These are phyloP conservation scores for Microbotryum silenes-acaulis DNA, from an alignment of 1,284 basidiomycete species.

Conservation along the genomic window DNA sequence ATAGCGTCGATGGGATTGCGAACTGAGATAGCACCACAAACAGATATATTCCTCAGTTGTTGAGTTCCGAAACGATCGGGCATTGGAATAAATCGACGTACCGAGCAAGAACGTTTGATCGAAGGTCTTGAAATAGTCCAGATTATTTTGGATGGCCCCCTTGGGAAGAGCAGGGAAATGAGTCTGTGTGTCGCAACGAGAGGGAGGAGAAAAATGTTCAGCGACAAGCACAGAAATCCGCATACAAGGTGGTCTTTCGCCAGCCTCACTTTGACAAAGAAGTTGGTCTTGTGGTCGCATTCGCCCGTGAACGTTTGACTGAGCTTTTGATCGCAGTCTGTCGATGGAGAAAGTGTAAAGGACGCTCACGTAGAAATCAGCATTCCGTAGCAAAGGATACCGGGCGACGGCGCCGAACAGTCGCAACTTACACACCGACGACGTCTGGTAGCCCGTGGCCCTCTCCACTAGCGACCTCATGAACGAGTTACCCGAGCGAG, in stretches of 20 bases:
- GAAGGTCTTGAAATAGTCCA: conserved; percentile 12
- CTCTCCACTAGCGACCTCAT: conserved; percentile 25
- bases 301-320: conserved; percentile 28
- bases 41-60: background rate
- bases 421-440: conserved; percentile 12
- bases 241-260: conserved; percentile 2
- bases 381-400: background rate
- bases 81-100: background rate
- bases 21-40: conserved; percentile 1
- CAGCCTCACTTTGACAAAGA: conserved; percentile 25
- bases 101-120: conserved; percentile 25
- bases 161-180: conserved; percentile 12
- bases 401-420: background rate
- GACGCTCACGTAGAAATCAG: background rate
- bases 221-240: background rate
- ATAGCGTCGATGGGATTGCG: conserved; percentile 32
- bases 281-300: conserved; percentile 21
- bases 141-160: background rate
- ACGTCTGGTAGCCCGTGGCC: conserved; percentile 29
- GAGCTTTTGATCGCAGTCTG: conserved; percentile 29
- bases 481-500: conserved; percentile 27
- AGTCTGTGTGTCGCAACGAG: conserved; percentile 2
- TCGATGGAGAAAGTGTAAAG: too few species aligned
- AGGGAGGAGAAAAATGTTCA: background rate
- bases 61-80: background rate